phyloP scores from a whole-genome alignment of 441 rosid species.

The Daphne laureola region DNA sequence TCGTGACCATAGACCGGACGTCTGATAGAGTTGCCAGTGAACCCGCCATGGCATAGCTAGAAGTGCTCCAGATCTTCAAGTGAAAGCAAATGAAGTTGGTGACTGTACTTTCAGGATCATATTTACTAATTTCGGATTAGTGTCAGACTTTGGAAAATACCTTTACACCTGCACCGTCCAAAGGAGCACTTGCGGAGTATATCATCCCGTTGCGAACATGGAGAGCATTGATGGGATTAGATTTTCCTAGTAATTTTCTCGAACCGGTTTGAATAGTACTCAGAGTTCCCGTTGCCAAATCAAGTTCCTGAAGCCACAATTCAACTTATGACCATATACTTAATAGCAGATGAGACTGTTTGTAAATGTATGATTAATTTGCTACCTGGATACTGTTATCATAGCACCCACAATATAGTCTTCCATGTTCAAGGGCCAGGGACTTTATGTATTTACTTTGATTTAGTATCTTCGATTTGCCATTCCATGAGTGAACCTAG shows the following conservation, averaged over 20 bases:
- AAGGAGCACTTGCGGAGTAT: slow-evolving; percentile 46
- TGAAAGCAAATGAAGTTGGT: slow-evolving; percentile 5
- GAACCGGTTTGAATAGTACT: slow-evolving; percentile 51
- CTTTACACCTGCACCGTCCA: slow-evolving; percentile 61
- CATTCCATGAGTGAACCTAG: slow-evolving; percentile 68
- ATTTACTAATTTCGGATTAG: neutral
- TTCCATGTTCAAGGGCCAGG: slow-evolving; percentile 51
- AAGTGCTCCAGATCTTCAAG: slow-evolving; percentile 50
- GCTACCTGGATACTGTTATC: slow-evolving; percentile 66
- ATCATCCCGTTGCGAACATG: slow-evolving; percentile 42
- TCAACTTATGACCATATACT: slow-evolving; percentile 2
- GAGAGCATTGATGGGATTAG: slow-evolving; percentile 45
- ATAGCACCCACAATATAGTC: slow-evolving; percentile 63
- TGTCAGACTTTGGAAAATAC: slow-evolving; percentile 20
- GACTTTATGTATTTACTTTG: slow-evolving; percentile 42
- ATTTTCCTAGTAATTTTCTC: slow-evolving; percentile 51
- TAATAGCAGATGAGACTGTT: too few species aligned
- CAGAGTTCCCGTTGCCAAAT: slow-evolving; percentile 59
- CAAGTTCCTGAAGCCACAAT: slow-evolving; percentile 44
- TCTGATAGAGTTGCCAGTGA: slow-evolving; percentile 35
- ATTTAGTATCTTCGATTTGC: slow-evolving; percentile 48
- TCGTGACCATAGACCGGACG: slow-evolving; percentile 43
- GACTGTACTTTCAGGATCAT: neutral
- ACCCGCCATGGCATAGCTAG: slow-evolving; percentile 39
- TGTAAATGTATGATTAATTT: neutral